These are phyloP conservation scores for Sisymbrium altissimum DNA, from an alignment of 345 rosid species.

Conservation along the genomic window DNA sequence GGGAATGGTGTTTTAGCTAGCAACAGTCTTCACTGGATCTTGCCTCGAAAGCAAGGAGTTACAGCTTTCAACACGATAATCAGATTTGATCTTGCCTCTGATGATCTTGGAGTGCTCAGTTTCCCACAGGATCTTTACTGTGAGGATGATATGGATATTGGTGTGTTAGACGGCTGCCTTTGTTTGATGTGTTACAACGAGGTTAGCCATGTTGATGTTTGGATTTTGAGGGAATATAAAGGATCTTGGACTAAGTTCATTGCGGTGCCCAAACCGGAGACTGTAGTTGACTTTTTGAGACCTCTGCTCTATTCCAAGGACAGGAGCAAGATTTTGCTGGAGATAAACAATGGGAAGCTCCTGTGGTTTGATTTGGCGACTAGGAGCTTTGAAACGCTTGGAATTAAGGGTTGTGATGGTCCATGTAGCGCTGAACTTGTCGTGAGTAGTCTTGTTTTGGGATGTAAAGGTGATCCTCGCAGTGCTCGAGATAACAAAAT, in stretches of 20 bases:
- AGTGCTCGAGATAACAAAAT: not conserved
- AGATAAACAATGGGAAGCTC: not conserved
- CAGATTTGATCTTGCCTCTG: not conserved
- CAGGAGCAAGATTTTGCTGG: not conserved
- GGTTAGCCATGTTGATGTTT: not conserved
- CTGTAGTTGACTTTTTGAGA: not conserved
- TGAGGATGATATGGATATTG: not conserved
- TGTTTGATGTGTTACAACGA: not conserved
- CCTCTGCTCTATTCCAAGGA: not conserved
- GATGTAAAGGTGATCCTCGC: not conserved
- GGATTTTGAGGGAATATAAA: not conserved
- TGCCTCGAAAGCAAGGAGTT: not conserved
- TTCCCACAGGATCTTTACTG: not conserved
- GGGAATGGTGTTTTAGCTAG: not conserved
- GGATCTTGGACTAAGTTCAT: not conserved
- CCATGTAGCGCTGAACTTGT: not conserved
- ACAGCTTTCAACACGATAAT: not conserved
- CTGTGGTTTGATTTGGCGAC: not conserved
- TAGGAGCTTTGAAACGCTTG: not conserved
- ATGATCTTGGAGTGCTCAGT: not conserved
- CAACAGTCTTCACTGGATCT: not conserved
- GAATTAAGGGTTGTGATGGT: too few species aligned
- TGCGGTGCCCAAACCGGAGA: not conserved
- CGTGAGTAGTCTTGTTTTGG: not conserved
- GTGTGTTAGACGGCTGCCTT: not conserved